A percentile compares a stretch with the other conserved stretches of the same genome.
These are phyloP conservation scores for Chromera velia DNA, from an alignment of 73 alveolate genomes.

Conservation along the genomic window DNA sequence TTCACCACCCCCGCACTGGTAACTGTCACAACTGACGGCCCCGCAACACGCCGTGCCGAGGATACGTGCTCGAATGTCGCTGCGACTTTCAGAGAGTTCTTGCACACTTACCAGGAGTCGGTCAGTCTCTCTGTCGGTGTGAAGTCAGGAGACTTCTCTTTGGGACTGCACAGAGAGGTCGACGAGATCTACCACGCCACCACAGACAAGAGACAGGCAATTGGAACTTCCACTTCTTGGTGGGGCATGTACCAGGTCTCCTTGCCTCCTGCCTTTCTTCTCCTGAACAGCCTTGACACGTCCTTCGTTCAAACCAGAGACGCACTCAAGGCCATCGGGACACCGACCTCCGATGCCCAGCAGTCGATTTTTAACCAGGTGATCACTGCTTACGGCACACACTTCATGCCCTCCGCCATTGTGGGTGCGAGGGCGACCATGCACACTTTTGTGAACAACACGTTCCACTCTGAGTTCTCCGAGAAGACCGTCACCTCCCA, in stretches of 20 bases:
- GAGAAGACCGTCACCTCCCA: background rate
- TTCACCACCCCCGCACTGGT: too few species aligned
- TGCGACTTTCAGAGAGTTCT: too few species aligned
- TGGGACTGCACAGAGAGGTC: background rate
- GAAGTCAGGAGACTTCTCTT: too few species aligned
- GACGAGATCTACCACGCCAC: slow-evolving; percentile 3
- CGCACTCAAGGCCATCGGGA: slow-evolving; percentile 3
- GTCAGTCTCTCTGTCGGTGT: too few species aligned
- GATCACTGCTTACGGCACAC: slow-evolving; percentile 6
- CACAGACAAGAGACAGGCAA: background rate
- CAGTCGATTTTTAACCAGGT: background rate
- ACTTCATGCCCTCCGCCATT: slow-evolving; percentile 2
- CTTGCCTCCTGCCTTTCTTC: slow-evolving; percentile 4
- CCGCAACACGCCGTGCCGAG: too few species aligned
- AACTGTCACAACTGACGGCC: too few species aligned
- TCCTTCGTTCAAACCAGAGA: background rate
- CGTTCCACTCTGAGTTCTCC: background rate
- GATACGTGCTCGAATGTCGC: too few species aligned
- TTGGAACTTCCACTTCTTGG: background rate
- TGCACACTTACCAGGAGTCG: too few species aligned
- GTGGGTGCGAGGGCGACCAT: slow-evolving; percentile 6
- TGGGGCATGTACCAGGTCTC: slow-evolving; percentile 11
- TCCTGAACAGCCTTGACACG: background rate
- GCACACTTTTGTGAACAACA: background rate
- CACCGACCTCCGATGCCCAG: slow-evolving; percentile 1